Conservation (phyloP, 2,329 filamentous ascomycete genomes). For the Colletotrichum sp. region DNA sequence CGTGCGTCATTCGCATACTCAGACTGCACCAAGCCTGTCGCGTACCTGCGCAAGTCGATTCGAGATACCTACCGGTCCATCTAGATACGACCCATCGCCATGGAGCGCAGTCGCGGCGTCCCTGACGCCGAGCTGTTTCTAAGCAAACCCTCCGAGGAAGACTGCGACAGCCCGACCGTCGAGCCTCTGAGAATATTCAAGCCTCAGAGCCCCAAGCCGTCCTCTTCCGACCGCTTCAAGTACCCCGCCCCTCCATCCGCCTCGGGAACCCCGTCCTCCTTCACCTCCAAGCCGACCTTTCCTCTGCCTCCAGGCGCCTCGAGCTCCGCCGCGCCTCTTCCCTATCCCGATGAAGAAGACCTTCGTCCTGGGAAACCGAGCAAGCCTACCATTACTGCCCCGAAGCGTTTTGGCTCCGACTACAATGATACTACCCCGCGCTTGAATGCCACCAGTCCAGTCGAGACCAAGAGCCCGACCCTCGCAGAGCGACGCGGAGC, state of each 20-base stretch:
- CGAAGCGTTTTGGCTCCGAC: conserved; percentile 50
- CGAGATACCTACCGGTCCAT: conserved; percentile 18
- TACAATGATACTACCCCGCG: conserved; percentile 59
- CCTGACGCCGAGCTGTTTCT: conserved; percentile 87
- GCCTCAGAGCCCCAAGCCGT: conserved; percentile 68
- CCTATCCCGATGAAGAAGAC: conserved; percentile 77
- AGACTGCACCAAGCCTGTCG: conserved; percentile 14
- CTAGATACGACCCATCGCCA: conserved; percentile 36
- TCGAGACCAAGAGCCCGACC: conserved; percentile 64
- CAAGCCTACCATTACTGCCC: conserved; percentile 38
- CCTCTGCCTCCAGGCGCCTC: conserved; percentile 71
- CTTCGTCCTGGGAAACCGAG: conserved; percentile 46
- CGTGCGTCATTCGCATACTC: conserved; percentile 12
- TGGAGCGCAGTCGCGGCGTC: conserved; percentile 65
- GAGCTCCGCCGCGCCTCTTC: conserved; percentile 70
- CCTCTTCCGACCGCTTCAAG: conserved; percentile 48
- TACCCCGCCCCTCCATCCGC: conserved; percentile 54
- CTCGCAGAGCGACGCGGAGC: conserved; percentile 84
- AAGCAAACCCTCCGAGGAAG: conserved; percentile 55
- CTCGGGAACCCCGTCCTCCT: conserved; percentile 41
- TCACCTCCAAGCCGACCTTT: conserved; percentile 61
- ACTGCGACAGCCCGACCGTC: conserved; percentile 76
- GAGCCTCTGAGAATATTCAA: conserved; percentile 88
- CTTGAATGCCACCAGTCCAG: conserved; percentile 56
- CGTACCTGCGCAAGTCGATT: conserved; percentile 24